Evolutionary conservation across 2,329 filamentous ascomycete species (phyloP).

Genomic region (Neonectria hederae): DNA sequence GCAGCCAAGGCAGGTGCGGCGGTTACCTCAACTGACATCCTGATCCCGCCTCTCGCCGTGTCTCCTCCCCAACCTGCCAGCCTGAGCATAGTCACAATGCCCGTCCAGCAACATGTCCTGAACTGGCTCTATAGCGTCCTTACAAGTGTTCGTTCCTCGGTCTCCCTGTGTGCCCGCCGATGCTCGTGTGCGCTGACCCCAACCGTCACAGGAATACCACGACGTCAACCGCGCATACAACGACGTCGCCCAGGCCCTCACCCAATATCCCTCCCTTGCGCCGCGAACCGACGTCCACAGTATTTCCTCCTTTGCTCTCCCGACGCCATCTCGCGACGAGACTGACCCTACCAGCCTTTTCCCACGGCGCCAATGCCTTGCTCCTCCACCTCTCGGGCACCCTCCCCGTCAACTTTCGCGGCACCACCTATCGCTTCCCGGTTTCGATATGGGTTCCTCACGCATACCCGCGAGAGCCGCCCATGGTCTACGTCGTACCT

Average conservation of each 20-base stretch:
- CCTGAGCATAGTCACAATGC: slow-evolving; percentile 56
- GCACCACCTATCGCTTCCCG: slow-evolving; percentile 89
- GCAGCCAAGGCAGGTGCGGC: background rate
- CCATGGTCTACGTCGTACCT: slow-evolving; percentile 88
- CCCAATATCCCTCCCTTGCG: slow-evolving; percentile 80
- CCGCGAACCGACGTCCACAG: slow-evolving; percentile 96
- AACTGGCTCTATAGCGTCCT: slow-evolving; percentile 96
- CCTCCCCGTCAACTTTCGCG: slow-evolving; percentile 89
- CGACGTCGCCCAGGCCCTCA: slow-evolving; percentile 85
- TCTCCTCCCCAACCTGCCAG: slow-evolving; percentile 4
- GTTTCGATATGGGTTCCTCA: slow-evolving; percentile 94
- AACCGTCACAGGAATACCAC: slow-evolving; percentile 78
- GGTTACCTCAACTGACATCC: background rate
- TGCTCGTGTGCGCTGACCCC: slow-evolving; percentile 12
- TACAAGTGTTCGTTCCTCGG: slow-evolving; percentile 67
- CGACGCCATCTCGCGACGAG: slow-evolving; percentile 6
- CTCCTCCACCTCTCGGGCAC: slow-evolving; percentile 89
- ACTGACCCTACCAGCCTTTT: slow-evolving; percentile 71
- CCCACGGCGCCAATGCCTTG: slow-evolving; percentile 86
- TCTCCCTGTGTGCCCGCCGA: background rate
- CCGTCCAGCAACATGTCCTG: slow-evolving; percentile 87
- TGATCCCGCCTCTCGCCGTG: background rate
- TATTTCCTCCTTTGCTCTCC: slow-evolving; percentile 54
- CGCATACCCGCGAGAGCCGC: slow-evolving; percentile 85
- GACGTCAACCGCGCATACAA: slow-evolving; percentile 93